Base-by-base conservation (phyloP, 176 grass and related monocot species). In the Carex pumila region DNA sequence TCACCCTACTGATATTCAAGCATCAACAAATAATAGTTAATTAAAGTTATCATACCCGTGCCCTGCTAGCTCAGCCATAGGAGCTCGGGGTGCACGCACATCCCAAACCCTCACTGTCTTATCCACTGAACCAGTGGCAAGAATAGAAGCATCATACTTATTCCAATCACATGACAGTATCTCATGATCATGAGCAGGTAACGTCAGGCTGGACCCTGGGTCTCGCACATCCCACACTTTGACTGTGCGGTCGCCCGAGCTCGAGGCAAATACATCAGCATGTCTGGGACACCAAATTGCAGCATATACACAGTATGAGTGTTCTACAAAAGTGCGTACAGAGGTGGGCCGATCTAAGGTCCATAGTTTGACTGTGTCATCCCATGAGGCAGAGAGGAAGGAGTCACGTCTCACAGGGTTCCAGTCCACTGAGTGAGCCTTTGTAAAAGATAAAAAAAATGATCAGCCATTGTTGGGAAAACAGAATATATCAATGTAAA, bases 101-200 rank as follows among this genome's bases (percentile, higher is more conserved):
- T 94, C 94, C 94, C 94, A 97, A 75, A 97, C 84, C 61, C 92
- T 89, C 83, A 97, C 88, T 1, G 88, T 91, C 87, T 97, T 94
- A 85, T 97, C 94, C 41, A 93, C 91, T 17, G 94, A 94, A 68
- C 85, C 87, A 21, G 94, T 94, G 78, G 92, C 94, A 78, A 97
- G 92, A 69, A 88, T 85, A 61, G 91, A 97, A 0, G 92, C 92
- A 77, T 97, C 90, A 83, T 97, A 97, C 71, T 97, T 97, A 80
- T 90, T 92, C 94, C 91, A 97, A 67, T 97, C 91, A 34, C 92
- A 92, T 13, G 94, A 94, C 82, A 97, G 85, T 56, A 97, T 86
- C 86, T 97, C 94, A 79, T 94, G 88, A 3, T 90, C 94, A 85
- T 97, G 94, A 14, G 91, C 94, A 7, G 91, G 91, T 32, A 97